Conservation (phyloP, 2,329 filamentous ascomycete species). For the Polytolypa hystricis region DNA sequence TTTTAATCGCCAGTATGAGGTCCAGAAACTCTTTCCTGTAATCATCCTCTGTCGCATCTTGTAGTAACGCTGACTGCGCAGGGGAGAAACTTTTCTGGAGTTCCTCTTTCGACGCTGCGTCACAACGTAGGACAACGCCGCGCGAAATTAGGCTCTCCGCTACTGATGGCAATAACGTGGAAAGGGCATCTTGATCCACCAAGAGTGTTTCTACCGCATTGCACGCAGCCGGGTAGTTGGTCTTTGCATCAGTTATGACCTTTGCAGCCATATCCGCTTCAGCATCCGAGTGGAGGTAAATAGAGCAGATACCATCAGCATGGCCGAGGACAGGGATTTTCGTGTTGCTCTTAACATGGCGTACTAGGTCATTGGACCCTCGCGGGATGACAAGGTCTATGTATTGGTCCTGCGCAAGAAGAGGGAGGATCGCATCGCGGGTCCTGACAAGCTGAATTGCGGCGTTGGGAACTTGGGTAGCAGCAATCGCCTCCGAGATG, state of each 20-base stretch:
- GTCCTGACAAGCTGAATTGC: conserved; percentile 92
- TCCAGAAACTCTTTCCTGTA: conserved; percentile 85
- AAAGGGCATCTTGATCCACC: conserved; percentile 61
- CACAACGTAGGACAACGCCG: conserved; percentile 75
- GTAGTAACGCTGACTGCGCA: conserved; percentile 40
- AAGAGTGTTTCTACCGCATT: conserved; percentile 90
- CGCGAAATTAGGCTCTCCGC: conserved; percentile 63
- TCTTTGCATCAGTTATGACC: conserved; percentile 84
- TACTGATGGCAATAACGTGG: conserved; percentile 56
- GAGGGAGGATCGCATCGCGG: conserved; percentile 74
- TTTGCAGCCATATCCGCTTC: conserved; percentile 59
- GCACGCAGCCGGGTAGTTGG: conserved; percentile 88
- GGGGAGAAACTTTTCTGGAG: conserved; percentile 41
- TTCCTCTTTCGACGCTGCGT: conserved; percentile 54
- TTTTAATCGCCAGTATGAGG: conserved; percentile 72
- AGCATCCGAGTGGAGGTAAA: conserved; percentile 73
- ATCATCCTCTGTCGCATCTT: conserved; percentile 58
- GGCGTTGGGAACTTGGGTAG: conserved; percentile 66
- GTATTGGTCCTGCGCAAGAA: conserved; percentile 73
- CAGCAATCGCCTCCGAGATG: conserved; percentile 65
- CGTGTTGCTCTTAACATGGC: conserved; percentile 79
- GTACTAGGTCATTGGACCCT: conserved; percentile 79
- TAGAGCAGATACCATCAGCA: conserved; percentile 81
- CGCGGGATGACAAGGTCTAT: conserved; percentile 94
- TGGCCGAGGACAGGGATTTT: conserved; percentile 94